These are phyloP conservation scores for Taxillus chinensis DNA, from an alignment of 164 flowering plant species.

Conservation along the genomic window DNA sequence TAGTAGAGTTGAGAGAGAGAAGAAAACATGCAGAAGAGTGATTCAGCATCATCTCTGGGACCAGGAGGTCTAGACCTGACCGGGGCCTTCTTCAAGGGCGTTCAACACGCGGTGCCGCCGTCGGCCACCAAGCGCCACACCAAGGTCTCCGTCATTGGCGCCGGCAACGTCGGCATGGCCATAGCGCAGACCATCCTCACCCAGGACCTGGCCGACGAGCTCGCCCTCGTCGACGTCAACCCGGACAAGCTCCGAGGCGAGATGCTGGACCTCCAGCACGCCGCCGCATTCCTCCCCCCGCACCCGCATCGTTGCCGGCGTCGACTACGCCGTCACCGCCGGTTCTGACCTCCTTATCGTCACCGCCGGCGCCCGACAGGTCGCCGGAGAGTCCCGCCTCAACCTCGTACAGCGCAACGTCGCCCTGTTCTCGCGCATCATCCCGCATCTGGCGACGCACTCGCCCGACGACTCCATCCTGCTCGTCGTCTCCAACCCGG, in stretches of 20 bases:
- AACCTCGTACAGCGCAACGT: slow-evolving; percentile 62
- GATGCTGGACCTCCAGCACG: slow-evolving; percentile 77
- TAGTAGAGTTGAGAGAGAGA: no score
- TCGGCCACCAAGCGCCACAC: slow-evolving; percentile 41
- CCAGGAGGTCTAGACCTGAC: slow-evolving; percentile 53
- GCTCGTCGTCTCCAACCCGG: slow-evolving; percentile 60
- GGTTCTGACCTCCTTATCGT: slow-evolving; percentile 69
- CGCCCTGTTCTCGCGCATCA: slow-evolving; percentile 27
- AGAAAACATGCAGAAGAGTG: slow-evolving; percentile 26
- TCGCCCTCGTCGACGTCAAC: slow-evolving; percentile 65
- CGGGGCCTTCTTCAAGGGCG: slow-evolving; percentile 45
- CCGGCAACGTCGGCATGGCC: slow-evolving; percentile 87
- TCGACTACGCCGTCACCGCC: slow-evolving; percentile 46
- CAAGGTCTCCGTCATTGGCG: slow-evolving; percentile 71
- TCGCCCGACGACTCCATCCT: slow-evolving; percentile 35
- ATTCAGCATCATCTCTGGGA: slow-evolving; percentile 36
- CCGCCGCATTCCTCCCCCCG: slow-evolving; percentile 78
- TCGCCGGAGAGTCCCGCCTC: slow-evolving; percentile 54
- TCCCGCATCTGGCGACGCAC: slow-evolving; percentile 40
- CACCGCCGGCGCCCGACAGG: slow-evolving; percentile 77
- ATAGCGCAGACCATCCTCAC: slow-evolving; percentile 83
- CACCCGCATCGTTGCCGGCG: slow-evolving; percentile 48
- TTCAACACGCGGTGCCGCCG: slow-evolving; percentile 29
- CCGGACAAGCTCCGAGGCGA: slow-evolving; percentile 77
- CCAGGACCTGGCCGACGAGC: slow-evolving; percentile 70